Evolutionary conservation across 78 protist species (phyloP).

Genomic region (Isochrysis galbana): DNA sequence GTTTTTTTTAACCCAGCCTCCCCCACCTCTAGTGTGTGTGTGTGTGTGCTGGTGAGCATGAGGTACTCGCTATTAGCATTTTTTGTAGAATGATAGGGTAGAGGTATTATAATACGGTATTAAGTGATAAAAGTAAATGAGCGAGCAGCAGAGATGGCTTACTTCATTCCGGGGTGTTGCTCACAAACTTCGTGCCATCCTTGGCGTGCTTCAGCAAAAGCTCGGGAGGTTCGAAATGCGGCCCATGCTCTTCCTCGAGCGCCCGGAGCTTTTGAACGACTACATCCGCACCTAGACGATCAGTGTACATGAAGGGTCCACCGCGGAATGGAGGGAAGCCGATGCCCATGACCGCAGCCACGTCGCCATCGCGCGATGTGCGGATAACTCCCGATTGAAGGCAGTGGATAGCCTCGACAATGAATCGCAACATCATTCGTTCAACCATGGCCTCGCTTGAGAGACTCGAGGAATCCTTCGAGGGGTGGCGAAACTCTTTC

Average conservation of each 20-base stretch:
- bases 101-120: too few species aligned
- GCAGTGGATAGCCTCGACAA: conserved; percentile 75
- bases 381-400: conserved; percentile 52
- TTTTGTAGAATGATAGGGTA: too few species aligned
- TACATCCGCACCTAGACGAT: conserved; percentile 46
- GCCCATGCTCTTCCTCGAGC: conserved; percentile 48
- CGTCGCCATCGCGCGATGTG: conserved; percentile 55
- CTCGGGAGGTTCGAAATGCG: conserved; percentile 63
- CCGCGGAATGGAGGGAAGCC: conserved; percentile 67
- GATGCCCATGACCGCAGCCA: conserved; percentile 66
- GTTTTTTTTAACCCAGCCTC: too few species aligned
- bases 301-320: conserved; percentile 74
- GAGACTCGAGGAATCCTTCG: neutral
- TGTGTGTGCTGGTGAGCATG: too few species aligned
- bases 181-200: conserved; percentile 51
- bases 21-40: too few species aligned
- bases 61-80: too few species aligned
- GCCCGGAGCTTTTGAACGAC: too few species aligned
- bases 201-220: conserved; percentile 65
- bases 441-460: conserved; percentile 18
- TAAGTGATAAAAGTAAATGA: too few species aligned
- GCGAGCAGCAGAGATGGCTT: too few species aligned
- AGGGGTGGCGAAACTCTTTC: neutral
- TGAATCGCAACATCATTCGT: conserved; percentile 55
- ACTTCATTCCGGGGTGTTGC: neutral